Evolutionary conservation across 805 yeast species (phyloP).

Genomic region (Saccharomycopsis vini): DNA sequence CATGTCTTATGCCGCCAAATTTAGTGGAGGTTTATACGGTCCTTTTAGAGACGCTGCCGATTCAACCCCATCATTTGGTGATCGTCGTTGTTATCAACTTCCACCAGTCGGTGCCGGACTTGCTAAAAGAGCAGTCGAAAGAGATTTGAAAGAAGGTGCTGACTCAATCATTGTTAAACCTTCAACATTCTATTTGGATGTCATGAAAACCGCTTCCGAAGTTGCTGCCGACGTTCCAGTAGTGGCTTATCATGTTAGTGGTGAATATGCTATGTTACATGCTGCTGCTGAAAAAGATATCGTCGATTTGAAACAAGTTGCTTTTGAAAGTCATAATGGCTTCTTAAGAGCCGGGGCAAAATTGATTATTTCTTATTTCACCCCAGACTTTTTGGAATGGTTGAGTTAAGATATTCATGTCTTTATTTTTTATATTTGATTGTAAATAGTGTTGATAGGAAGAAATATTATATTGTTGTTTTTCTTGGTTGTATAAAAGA

Average conservation of each 20-base stretch:
- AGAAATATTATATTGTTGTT: no score
- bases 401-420: slow-evolving; percentile 26
- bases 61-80: slow-evolving; percentile 81
- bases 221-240: slow-evolving; percentile 79
- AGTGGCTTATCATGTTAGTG: slow-evolving; percentile 93
- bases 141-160: slow-evolving; percentile 89
- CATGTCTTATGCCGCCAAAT: slow-evolving; percentile 92
- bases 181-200: slow-evolving; percentile 87
- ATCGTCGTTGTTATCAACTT: slow-evolving; percentile 84
- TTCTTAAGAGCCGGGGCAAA: slow-evolving; percentile 94
- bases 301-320: slow-evolving; percentile 61
- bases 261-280: slow-evolving; percentile 95
- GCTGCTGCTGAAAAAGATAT: slow-evolving; percentile 97
- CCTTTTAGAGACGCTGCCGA: slow-evolving; percentile 98
- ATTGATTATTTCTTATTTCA: slow-evolving; percentile 80
- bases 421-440: no score
- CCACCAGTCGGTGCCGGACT: slow-evolving; percentile 91
- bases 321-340: slow-evolving; percentile 85
- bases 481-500: no score
- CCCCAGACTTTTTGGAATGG: slow-evolving; percentile 97
- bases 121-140: slow-evolving; percentile 80
- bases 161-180: slow-evolving; percentile 96
- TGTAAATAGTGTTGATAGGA: no score
- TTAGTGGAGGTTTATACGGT: slow-evolving; percentile 84
- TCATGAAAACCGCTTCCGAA: slow-evolving; percentile 79